phyloP scores from a whole-genome alignment of 352 stramenopile genomes.

The Globisporangium cederbergense region DNA sequence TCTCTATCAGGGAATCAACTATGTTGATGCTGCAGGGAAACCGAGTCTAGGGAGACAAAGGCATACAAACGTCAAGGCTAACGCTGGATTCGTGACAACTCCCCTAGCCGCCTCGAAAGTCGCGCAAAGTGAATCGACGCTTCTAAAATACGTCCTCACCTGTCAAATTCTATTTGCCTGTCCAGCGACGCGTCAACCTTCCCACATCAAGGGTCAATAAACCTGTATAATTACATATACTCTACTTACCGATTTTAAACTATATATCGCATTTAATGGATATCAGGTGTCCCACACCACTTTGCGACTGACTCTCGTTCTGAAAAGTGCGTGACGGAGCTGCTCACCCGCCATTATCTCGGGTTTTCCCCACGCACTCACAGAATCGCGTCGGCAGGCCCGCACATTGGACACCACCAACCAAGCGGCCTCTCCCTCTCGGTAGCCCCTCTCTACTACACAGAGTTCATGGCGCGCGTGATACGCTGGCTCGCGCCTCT shows the following conservation, averaged over 20 bases:
- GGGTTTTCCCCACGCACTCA: background rate
- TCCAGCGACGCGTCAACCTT: background rate
- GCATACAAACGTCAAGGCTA: background rate
- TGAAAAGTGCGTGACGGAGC: background rate
- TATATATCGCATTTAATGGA: background rate
- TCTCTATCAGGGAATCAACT: background rate
- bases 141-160: background rate
- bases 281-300: constrained; percentile 6
- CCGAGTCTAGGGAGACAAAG: background rate
- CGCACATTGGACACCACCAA: background rate
- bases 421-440: background rate
- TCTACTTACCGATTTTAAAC: background rate
- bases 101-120: background rate
- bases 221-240: background rate
- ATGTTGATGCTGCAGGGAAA: background rate
- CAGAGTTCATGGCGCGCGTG: constrained; percentile 12
- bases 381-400: background rate
- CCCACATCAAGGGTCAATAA: background rate
- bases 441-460: background rate
- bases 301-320: constrained; percentile 5
- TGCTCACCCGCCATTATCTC: background rate
- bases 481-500: constrained; percentile 8
- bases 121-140: background rate
- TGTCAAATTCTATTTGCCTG: background rate
- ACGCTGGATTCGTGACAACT: background rate